These are phyloP conservation scores for Rhizopogon vesiculosus DNA, from an alignment of 768 basidiomycete genomes.

Conservation along the genomic window DNA sequence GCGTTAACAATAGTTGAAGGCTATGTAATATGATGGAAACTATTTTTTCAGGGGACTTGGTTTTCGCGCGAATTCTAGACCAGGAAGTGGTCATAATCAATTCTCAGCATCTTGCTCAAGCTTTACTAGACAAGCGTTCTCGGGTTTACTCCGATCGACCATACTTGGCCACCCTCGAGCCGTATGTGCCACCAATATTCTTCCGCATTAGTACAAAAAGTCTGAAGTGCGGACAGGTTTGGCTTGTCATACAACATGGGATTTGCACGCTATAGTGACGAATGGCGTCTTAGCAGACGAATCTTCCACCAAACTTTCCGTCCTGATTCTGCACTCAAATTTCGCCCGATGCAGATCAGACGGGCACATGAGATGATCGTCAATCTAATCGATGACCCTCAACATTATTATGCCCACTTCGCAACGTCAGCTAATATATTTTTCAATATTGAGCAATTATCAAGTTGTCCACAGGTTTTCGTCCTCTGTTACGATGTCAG, in stretches of 20 bases:
- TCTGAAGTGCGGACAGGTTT: background rate
- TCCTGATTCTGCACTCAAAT: background rate
- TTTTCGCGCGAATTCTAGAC: no score
- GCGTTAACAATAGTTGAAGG: background rate
- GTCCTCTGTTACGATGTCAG: slow-evolving; percentile 13
- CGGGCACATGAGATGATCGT: background rate
- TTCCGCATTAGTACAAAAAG: background rate
- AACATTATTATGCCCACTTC: slow-evolving; percentile 5
- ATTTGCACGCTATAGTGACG: background rate
- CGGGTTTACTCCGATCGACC: slow-evolving; percentile 1
- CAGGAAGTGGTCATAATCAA: no score
- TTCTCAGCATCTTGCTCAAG: no score
- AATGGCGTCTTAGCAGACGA: slow-evolving; percentile 22
- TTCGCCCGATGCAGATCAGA: slow-evolving; percentile 1
- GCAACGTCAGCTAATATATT: slow-evolving; percentile 7
- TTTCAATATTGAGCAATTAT: background rate
- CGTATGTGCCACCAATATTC: background rate
- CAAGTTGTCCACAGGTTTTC: background rate
- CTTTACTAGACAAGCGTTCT: slow-evolving; percentile 1
- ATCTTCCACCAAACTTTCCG: slow-evolving; percentile 4
- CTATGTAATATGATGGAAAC: no score
- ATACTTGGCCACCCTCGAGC: background rate
- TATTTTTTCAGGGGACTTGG: no score
- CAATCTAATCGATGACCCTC: background rate
- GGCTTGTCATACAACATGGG: background rate